These are phyloP conservation scores for Zalaria sp. DNA, from an alignment of 2,329 filamentous ascomycete species.

Conservation along the genomic window DNA sequence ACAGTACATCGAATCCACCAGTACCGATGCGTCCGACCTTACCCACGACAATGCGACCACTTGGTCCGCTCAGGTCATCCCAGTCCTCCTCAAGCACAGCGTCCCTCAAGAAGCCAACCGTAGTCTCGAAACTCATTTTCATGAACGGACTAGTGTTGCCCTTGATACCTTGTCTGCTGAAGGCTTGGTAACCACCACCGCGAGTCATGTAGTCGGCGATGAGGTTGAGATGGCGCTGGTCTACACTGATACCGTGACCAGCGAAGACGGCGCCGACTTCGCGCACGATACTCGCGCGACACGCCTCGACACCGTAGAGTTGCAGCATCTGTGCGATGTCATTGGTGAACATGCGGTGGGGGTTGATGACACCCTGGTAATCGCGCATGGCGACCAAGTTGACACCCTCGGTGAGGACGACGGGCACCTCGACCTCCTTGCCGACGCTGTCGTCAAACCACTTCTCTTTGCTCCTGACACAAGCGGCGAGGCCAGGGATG, in stretches of 20 bases:
- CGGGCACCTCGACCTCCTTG: slow-evolving; percentile 26
- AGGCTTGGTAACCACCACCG: slow-evolving; percentile 74
- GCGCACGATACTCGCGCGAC: slow-evolving; percentile 69
- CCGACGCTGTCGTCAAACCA: slow-evolving; percentile 35
- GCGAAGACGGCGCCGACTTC: slow-evolving; percentile 79
- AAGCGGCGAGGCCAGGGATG: slow-evolving; percentile 61
- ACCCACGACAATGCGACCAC: slow-evolving; percentile 77
- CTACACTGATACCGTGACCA: slow-evolving; percentile 82
- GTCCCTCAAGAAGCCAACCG: slow-evolving; percentile 82
- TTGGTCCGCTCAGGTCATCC: slow-evolving; percentile 77
- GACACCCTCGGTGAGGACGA: slow-evolving; percentile 66
- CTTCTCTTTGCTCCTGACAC: slow-evolving; percentile 44
- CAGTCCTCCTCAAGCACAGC: slow-evolving; percentile 80
- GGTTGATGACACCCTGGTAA: slow-evolving; percentile 73
- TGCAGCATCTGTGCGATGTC: slow-evolving; percentile 75
- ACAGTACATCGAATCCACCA: slow-evolving; percentile 77
- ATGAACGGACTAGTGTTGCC: slow-evolving; percentile 82
- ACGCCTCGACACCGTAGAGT: slow-evolving; percentile 87
- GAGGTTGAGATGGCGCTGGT: slow-evolving; percentile 82
- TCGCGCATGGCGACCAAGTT: slow-evolving; percentile 87
- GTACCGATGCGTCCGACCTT: slow-evolving; percentile 73
- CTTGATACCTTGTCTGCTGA: slow-evolving; percentile 79
- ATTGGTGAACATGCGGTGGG: slow-evolving; percentile 78
- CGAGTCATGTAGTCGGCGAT: slow-evolving; percentile 99
- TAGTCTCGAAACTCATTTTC: slow-evolving; percentile 99